Evolutionary conservation across 495 filamentous ascomycete genomes (phyloP), one percentile per base, ranked within the genome.

Genomic region (Astrocystis sublimbata): DNA sequence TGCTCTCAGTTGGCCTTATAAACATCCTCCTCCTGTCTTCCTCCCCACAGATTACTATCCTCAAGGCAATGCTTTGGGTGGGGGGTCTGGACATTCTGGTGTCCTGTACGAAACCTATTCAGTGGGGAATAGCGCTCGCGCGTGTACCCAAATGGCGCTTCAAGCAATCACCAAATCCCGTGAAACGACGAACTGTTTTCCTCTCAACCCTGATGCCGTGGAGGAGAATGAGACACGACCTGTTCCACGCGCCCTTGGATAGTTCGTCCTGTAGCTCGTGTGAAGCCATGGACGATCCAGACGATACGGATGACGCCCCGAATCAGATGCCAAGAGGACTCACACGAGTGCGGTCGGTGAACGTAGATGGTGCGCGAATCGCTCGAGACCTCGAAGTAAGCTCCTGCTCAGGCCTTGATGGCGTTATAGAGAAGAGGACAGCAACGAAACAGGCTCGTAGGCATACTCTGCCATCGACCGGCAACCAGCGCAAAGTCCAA

Each of bases 141-240:
- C 80, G 96, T 41, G 90, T 98, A 36, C 94, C 94, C 2, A 90
- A 84, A 62, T 97, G 93, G 91, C 89, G 92, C 35, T 93, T 98
- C 65, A 84, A 87, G 62, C 85, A 87, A 19, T 73, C 61, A 42
- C 17, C 68, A 15, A 30, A 59, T 58, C 60, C 68, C 2, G 55
- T 65, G 40, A 76, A 67, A 68, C 64, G 59, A 19, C 61, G 12
- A 10, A 69, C 58, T 43, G 47, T 59, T 21, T 61, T 67, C 24
- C 47, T 82, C 8, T 59, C 68, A 12, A 65, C 61, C 1, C 31
- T 76, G 21, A 62, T 75, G 53, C 52, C 73, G 2, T 68, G 69
- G 49, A 65, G 61, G 42, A 71, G 68, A 15, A 40, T 71, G 33
- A 76, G 69, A 53, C 67, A 71, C n/a, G 71, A 71, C 12, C 28